Base-by-base conservation (phyloP, 2,329 filamentous ascomycete genomes). In the Aspergillaceae sp. region DNA sequence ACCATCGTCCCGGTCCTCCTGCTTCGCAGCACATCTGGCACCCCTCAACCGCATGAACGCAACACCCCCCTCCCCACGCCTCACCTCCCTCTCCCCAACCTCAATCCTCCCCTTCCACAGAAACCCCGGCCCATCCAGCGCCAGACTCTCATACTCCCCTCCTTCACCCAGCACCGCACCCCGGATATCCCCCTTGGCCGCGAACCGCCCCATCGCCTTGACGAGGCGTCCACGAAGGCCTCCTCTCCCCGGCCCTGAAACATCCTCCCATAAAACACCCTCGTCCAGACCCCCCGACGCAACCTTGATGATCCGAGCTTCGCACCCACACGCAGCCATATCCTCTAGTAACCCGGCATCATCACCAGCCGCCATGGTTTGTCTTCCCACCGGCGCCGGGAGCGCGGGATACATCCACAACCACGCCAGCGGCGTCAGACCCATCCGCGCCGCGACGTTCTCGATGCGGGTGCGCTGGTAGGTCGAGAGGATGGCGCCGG, bases 391-490 rank as follows among this genome's bases (percentile, higher is more conserved):
- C 2, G 72, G 69, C 5, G 69, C 70, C 2, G 86, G 84, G 3
- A 96, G 74, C 41, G 77, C 69, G 1, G 89, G 87, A 68, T 86
- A 96, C 71, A 94, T 87, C 92, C 92, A 98, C 42, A 98, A 73
- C 68, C 84, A 97, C 5, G 89, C 85, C 29, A 98, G 74, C 9
- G 92, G 87, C 1, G 78, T 77, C 8, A 98, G 77, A 2, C 85
- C 86, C n/a, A 97, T 74, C 10, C 92, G 78, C n/a, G 83, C 62
- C 7, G 90, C 90, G 7, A 97, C 83, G 48, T 87, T 91, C 70
- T 98, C 92, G 42, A 98, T 85, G n/a, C 92, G 78, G 1, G 91
- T 97, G 47, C 92, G 84, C 69, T 98, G 92, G 68, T 98, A 98
- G 3, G 89, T 94, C 7, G 88, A 94, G 34, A 97, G 71, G 50